These are phyloP conservation scores for Penicillium sp. DNA, from an alignment of 2,329 filamentous ascomycete species.

Conservation along the genomic window DNA sequence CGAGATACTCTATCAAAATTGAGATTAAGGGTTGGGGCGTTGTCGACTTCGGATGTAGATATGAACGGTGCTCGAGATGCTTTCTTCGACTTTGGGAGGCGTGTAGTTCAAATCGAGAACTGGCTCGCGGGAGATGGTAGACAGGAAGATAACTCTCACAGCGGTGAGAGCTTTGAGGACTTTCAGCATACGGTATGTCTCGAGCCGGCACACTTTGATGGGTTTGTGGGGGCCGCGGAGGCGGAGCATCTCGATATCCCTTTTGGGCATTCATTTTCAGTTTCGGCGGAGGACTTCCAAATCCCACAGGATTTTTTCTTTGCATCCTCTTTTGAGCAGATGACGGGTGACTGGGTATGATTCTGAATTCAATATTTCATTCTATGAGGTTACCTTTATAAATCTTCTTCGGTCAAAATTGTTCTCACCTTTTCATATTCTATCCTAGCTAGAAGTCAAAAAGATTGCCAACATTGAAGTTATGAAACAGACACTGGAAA, in stretches of 20 bases:
- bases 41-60: neutral
- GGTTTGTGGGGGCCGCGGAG: neutral
- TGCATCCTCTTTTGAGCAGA: neutral
- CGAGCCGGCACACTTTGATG: neutral
- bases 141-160: neutral
- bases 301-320: neutral
- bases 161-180: neutral
- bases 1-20: neutral
- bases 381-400: neutral
- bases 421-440: neutral
- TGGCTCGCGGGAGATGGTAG: neutral
- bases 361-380: too few relatives aligned
- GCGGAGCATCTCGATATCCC: neutral
- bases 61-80: neutral
- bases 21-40: neutral
- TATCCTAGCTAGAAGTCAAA: neutral
- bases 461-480: neutral
- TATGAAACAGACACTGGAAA: neutral
- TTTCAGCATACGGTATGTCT: neutral
- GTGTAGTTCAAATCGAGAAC: neutral
- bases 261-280: neutral
- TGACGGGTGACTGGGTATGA: neutral
- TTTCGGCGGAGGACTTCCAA: neutral
- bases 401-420: neutral
- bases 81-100: neutral